These are phyloP conservation scores for Naegleria lovaniensis DNA, from an alignment of 208 protist genomes.

Conservation along the genomic window DNA sequence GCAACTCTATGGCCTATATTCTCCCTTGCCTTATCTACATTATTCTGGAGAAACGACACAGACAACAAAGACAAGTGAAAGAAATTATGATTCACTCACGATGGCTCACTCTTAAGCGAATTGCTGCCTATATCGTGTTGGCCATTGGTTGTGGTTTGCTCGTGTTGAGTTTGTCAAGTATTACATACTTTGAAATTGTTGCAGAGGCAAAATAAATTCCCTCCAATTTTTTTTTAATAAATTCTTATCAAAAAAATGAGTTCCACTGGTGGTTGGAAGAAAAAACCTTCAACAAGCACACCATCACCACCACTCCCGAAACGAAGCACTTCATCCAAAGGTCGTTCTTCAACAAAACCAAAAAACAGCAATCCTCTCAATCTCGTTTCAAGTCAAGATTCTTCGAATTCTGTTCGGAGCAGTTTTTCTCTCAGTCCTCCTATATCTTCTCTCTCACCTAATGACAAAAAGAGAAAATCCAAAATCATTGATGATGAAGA, in stretches of 20 bases:
- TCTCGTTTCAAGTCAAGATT: too few relatives aligned
- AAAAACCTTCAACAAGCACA: background rate
- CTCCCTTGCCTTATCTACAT: background rate
- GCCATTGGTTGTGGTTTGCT: background rate
- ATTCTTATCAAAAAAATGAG: background rate
- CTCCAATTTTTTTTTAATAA: too few relatives aligned
- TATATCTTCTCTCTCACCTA: too few relatives aligned
- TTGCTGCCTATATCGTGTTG: background rate
- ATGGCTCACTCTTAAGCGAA: background rate
- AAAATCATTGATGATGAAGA: too few relatives aligned
- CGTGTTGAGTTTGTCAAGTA: background rate
- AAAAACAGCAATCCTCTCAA: too few relatives aligned
- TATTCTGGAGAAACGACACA: background rate
- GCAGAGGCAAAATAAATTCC: too few relatives aligned
- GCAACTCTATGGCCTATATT: background rate
- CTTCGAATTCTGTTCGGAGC: too few relatives aligned
- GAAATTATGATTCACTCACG: background rate
- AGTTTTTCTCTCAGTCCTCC: too few relatives aligned
- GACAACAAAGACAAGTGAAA: background rate
- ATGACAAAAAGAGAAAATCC: too few relatives aligned
- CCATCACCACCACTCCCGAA: background rate
- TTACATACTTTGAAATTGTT: background rate
- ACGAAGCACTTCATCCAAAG: too few relatives aligned
- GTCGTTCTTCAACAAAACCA: too few relatives aligned
- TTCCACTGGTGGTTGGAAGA: background rate